These are phyloP conservation scores for Platanthera zijinensis DNA, from an alignment of 106 monocot genomes.

Conservation along the genomic window DNA sequence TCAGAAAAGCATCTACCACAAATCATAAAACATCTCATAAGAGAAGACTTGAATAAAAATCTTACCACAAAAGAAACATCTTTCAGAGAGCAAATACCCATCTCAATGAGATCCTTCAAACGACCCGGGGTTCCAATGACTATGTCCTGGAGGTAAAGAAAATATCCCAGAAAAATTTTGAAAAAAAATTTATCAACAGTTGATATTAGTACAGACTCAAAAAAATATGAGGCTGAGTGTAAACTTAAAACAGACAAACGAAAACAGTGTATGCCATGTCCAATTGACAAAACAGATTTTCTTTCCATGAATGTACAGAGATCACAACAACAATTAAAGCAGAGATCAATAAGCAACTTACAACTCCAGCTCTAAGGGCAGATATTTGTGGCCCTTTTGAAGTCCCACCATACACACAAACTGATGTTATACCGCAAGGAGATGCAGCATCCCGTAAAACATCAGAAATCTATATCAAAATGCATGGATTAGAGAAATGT, in stretches of 20 bases:
- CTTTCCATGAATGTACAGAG: not conserved
- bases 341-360: conserved; percentile 31
- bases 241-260: not conserved
- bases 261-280: not conserved
- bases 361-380: conserved; percentile 86
- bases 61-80: conserved; percentile 91
- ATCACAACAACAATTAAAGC: not conserved
- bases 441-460: conserved; percentile 81
- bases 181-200: not conserved
- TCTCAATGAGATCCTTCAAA: conserved; percentile 92
- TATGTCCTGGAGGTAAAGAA: conserved; percentile 51
- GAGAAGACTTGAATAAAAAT: not conserved
- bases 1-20: not conserved
- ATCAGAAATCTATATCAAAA: conserved; percentile 78
- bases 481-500: conserved; percentile 11
- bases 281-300: not conserved
- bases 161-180: not conserved
- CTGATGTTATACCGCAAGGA: conserved; percentile 70
- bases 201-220: not conserved
- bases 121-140: conserved; percentile 94
- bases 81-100: conserved; percentile 70
- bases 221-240: not conserved
- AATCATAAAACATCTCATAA: not conserved
- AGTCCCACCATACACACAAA: conserved; percentile 95
- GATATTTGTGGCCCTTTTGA: conserved; percentile 93